Base-by-base conservation (phyloP, 768 basidiomycete genomes). In the Rhodotorula paludigena region DNA sequence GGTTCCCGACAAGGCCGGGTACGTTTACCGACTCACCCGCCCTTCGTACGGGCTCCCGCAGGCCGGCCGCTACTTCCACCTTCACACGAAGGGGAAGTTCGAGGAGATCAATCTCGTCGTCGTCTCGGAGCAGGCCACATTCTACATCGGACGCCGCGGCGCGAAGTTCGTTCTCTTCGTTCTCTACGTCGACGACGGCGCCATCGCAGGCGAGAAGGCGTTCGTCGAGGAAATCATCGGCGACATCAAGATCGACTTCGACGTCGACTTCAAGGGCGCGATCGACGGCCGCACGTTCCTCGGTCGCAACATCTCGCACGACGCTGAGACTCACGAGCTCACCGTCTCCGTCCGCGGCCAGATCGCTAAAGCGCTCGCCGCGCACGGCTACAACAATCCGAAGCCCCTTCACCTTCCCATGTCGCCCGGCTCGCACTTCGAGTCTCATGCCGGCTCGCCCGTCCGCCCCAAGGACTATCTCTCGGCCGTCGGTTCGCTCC, bases 231-330 rank as follows among this genome's bases (percentile, higher is more conserved):
- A 32, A 16, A n/a, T 42, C 41, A 42, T 42, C 16, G 41, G 41
- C 41, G 41, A 42, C 41, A 15, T 42, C 28, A n/a, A 32, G n/a
- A 15, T 15, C 28, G 48, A 49, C 11, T 41, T 56, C 39, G 32
- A 35, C 54, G 39, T 8, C 39, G 23, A n/a, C n/a, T 47, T 71
- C 15, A 69, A 70, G 21, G 77, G 78, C 62, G 74, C 77, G 10
- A 6, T 28, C 35, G 20, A 38, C 53, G 53, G 36, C 53, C 20
- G 33, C 35, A n/a, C 25, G 14, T 20, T 54, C 53, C n/a, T n/a
- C n/a, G n/a, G 53, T 16, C 35, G 53, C 35, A 20, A 54, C 21
- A 30, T 56, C 39, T 5, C 25, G 38, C n/a, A 56, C 54, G 54
- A 56, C n/a, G 25, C 21, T 1, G 28, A 25, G 3, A 12, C 18